Evolutionary conservation across 2,329 filamentous ascomycete species (phyloP), one percentile per base, ranked within the genome.

Genomic region (Zasmidium citrigriseum): DNA sequence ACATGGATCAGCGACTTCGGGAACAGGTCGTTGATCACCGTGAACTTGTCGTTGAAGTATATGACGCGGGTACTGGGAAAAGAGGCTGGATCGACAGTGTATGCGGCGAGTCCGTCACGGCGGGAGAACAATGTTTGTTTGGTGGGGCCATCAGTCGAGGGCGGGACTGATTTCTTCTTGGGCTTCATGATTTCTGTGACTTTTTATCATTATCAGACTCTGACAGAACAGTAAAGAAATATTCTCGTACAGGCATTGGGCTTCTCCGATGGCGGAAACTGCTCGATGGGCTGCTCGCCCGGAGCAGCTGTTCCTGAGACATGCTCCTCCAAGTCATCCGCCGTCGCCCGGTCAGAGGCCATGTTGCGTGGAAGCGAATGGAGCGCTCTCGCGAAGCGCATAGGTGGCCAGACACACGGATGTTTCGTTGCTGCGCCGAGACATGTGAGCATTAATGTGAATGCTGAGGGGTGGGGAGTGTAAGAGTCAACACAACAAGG

Each of bases 1-100:
- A 91, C 82, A 77, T 99, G 95, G 3, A 97, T 81, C 2, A 84
- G 86, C 2, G 90, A 85, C 75, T 98, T 99, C 9, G 95, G 93
- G 71, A 86, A 99, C 61, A 86, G 79, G 77, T 99, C 95, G 67
- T 88, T 83, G 72, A 98, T 90, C 20, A 87, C 83, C 52, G 93
- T 89, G 64, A 89, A 91, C 60, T 86, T 77, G n/a, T 84, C 79
- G 63, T 85, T 84, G 73, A 87, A 79, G 69, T 86, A 87, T 55
- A 95, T 79, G 1, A 92, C 83, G 9, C 82, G 77, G 23, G 78
- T 80, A 4, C 80, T 64, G 1, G 86, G 82, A 67, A 85, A 88
- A 1, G 80, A 78, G 29, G 82, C 79, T 22, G 90, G 90, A 54
- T 85, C 75, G 7, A 77, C 67, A 50, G 89, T 87, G 74, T 95